Base-by-base conservation (phyloP, 2,329 filamentous ascomycete genomes). In the Lasiodiplodia hormozganensis region DNA sequence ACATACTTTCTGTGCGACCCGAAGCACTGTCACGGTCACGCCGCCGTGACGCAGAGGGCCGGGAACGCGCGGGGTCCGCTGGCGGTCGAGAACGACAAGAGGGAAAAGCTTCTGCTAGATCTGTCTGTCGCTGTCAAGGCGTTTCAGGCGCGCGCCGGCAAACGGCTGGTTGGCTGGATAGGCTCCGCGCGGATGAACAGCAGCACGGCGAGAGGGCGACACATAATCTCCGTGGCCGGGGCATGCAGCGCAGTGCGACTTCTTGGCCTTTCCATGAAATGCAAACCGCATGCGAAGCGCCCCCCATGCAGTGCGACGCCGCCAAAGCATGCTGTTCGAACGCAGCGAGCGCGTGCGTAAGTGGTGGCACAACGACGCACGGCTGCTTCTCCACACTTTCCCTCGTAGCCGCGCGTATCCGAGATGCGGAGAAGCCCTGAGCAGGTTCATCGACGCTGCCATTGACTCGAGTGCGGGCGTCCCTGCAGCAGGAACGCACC, bases 301-400 rank as follows among this genome's bases (percentile, higher is more conserved):
- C 54, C 21, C 21, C 23, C 47, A 34, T 51, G 58, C 47, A 16
- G 60, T 64, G 58, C 58, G 18, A 62, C 58, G 57, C 58, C 18
- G 60, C 47, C 36, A 47, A 23, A 38, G 25, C 43, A 51, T 38
- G 43, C 43, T 64, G 34, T 11, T 49, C 57, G 34, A 43, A 23
- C 36, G 56, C 56, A 43, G 16, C 36, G 57, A 62, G 58, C 58
- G 58, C 43, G 58, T 62, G 58, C 58, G 43, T 36, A 16, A 47
- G 34, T 23, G 43, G 58, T 62, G 58, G 49, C 58, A 62, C 57
- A 18, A 23, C 18, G 57, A 62, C 25, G 57, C 57, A 31, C 58
- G 23, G 12, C 58, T 62, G 12, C 58, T 62, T 62, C 60, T 64
- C 60, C 60, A 64, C 60, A 64, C 60, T 52, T 57, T 57, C 25